Evolutionary conservation across 345 rosid species (phyloP).

Genomic region (Lepidium didymum): DNA sequence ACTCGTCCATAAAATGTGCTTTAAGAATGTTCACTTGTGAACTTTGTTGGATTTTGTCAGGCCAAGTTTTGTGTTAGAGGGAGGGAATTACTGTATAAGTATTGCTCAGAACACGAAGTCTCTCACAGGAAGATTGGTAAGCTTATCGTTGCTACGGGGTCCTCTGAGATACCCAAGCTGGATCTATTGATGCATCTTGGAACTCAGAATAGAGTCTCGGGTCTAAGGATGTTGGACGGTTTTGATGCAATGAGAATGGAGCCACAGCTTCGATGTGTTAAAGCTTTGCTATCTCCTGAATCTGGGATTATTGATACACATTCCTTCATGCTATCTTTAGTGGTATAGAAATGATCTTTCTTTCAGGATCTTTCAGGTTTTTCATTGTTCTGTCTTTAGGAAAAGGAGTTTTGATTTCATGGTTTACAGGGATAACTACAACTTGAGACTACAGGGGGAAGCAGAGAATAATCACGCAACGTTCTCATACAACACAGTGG

Average conservation of each 20-base stretch:
- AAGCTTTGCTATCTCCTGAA: conserved; percentile 68
- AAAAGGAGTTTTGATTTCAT: conserved; percentile 34
- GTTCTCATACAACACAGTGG: conserved; percentile 73
- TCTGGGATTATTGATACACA: conserved; percentile 83
- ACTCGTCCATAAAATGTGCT: not conserved
- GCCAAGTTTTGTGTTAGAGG: conserved; percentile 66
- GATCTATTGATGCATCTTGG: conserved; percentile 49
- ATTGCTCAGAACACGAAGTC: conserved; percentile 50
- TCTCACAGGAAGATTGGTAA: conserved; percentile 67
- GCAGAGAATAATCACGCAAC: conserved; percentile 61
- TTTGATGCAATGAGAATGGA: conserved; percentile 76
- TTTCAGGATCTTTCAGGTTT: not conserved
- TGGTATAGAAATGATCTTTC: conserved; percentile 36
- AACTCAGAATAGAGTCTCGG: conserved; percentile 50
- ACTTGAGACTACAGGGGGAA: conserved; percentile 47
- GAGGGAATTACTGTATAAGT: conserved; percentile 59
- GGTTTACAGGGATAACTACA: conserved; percentile 30
- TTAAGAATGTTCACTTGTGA: not conserved
- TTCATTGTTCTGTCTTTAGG: not conserved
- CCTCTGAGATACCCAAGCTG: conserved; percentile 56
- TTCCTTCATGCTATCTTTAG: conserved; percentile 72
- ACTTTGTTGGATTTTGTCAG: conserved; percentile 23
- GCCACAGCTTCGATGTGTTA: conserved; percentile 66
- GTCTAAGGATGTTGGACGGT: conserved; percentile 63
- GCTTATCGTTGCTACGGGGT: conserved; percentile 69